A percentile compares a stretch with the other conserved stretches of the same genome.
phyloP scores from a whole-genome alignment of 139 green algal genomes.

The Coelastrella sp. region DNA sequence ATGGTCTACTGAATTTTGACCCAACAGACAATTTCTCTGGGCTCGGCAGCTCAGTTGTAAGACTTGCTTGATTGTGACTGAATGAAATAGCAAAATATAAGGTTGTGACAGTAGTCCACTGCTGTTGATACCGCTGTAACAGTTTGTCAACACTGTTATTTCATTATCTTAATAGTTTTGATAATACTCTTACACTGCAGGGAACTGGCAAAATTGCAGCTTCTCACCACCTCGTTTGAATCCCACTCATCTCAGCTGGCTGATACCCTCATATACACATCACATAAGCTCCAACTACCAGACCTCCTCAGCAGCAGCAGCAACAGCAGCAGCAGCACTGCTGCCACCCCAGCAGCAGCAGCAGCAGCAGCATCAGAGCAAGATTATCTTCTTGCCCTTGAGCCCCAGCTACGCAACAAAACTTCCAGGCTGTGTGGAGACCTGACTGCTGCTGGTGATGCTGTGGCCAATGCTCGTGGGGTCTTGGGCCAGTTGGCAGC shows the following conservation, averaged over 20 bases:
- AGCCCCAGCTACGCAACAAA: background rate
- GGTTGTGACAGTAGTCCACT: too few species aligned
- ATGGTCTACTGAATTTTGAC: too few species aligned
- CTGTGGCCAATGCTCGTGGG: background rate
- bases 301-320: background rate
- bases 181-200: background rate
- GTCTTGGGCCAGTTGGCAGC: background rate
- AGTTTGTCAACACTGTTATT: background rate
- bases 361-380: background rate
- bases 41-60: too few species aligned
- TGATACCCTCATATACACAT: background rate
- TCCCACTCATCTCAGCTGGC: background rate
- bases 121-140: background rate
- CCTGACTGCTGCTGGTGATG: background rate
- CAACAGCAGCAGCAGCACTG: slow-evolving; percentile 3
- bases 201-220: background rate
- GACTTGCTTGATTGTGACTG: too few species aligned
- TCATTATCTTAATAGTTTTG: too few species aligned
- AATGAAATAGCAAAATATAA: too few species aligned
- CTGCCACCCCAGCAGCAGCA: background rate
- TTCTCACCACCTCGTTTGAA: background rate
- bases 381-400: background rate
- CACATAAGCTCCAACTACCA: slow-evolving; percentile 15
- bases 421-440: background rate
- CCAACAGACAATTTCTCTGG: too few species aligned